A percentile compares a stretch with the other conserved stretches of the same genome.
Conservation (phyloP, 139 green algal species). For the Chlamydomonas sp. region DNA sequence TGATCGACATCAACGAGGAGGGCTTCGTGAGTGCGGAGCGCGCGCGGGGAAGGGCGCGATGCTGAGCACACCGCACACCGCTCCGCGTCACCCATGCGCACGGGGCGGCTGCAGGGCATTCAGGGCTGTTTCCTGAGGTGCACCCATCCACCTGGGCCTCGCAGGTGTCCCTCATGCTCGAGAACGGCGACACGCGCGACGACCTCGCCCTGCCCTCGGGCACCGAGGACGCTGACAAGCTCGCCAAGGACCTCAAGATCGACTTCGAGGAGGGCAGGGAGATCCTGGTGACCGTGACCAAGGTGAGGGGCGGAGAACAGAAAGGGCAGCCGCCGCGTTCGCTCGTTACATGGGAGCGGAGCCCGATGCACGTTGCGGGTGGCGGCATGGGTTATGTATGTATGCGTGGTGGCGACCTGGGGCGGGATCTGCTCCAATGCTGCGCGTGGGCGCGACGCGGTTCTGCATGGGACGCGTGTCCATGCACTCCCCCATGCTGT, state of each 20-base stretch:
- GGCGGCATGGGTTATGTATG: neutral
- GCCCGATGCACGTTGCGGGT: neutral
- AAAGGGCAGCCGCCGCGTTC: neutral
- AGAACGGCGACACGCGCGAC: slow-evolving; percentile 86
- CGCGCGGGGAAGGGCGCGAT: neutral
- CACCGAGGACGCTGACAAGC: slow-evolving; percentile 82
- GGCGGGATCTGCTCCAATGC: neutral
- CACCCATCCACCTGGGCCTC: neutral
- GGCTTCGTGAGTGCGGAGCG: slow-evolving; percentile 68
- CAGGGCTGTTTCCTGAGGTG: neutral
- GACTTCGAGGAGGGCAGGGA: slow-evolving; percentile 86
- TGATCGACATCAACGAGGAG: slow-evolving; percentile 95
- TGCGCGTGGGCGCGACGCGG: neutral
- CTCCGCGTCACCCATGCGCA: no score
- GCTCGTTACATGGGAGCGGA: neutral
- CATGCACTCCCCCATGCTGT: no score
- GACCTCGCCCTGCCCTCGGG: slow-evolving; percentile 90
- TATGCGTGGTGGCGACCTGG: neutral
- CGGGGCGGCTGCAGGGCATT: no score
- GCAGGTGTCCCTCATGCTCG: slow-evolving; percentile 85
- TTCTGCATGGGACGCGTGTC: neutral
- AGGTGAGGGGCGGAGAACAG: slow-evolving; percentile 35
- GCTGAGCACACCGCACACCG: no score
- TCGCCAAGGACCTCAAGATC: slow-evolving; percentile 72
- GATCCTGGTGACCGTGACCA: slow-evolving; percentile 84